Evolutionary conservation across 306 rosid genomes (phyloP).

Genomic region (Biancaea sappan): DNA sequence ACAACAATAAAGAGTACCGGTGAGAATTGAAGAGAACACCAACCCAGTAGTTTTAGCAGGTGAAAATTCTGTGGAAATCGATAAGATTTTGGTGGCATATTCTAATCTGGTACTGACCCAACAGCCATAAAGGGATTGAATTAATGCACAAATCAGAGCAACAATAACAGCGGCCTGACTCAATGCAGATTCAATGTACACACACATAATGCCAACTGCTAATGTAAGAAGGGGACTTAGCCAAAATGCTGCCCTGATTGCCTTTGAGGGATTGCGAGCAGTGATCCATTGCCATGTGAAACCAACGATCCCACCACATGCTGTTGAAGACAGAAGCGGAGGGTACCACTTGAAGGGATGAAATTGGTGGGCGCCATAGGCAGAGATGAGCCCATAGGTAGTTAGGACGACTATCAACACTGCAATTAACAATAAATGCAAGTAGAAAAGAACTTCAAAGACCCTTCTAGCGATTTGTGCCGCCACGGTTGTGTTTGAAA

Average conservation of each 20-base stretch:
- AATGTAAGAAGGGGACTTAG: constrained; percentile 58
- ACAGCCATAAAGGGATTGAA: constrained; percentile 65
- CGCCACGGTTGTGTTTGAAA: constrained; percentile 36
- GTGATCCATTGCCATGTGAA: constrained; percentile 61
- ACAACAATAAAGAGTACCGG: constrained; percentile 51
- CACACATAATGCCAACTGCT: constrained; percentile 48
- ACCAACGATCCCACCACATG: constrained; percentile 52
- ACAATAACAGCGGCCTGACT: constrained; percentile 48
- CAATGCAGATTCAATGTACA: constrained; percentile 43
- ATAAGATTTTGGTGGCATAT: constrained; percentile 47
- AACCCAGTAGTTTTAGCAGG: constrained; percentile 44
- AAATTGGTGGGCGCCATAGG: constrained; percentile 54
- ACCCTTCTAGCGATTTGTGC: constrained; percentile 35
- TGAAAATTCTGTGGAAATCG: constrained; percentile 49
- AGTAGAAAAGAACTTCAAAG: constrained; percentile 44
- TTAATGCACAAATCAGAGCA: constrained; percentile 48
- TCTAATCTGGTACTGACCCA: constrained; percentile 62
- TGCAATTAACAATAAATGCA: constrained; percentile 47
- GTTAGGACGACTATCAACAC: constrained; percentile 44
- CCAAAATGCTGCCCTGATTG: constrained; percentile 61
- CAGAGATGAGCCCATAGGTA: constrained; percentile 41
- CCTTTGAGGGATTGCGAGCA: constrained; percentile 46
- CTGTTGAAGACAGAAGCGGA: constrained; percentile 55
- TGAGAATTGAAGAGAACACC: constrained; percentile 31
- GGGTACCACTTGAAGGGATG: constrained; percentile 61